A percentile compares a stretch with the other conserved stretches of the same genome.
Conservation (phyloP, 495 filamentous ascomycete genomes). For the Parathielavia hyrcaniae region DNA sequence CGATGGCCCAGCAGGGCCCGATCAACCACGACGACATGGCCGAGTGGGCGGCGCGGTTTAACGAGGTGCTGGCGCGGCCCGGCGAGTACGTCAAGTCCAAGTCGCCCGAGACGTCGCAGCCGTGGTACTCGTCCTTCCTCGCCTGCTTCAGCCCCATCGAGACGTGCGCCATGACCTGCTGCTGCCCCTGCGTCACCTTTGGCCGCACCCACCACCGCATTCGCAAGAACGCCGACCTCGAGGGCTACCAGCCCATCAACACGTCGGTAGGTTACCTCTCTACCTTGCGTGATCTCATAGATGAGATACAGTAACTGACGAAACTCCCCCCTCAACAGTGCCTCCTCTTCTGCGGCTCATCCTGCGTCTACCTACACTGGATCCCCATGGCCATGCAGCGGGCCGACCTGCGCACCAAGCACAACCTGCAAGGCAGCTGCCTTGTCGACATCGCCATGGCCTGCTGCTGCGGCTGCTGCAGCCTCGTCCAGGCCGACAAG, state of each 20-base stretch:
- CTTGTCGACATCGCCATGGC: constrained; percentile 33
- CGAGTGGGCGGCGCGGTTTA: constrained; percentile 33
- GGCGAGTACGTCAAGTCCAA: constrained; percentile 29
- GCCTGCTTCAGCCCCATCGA: constrained; percentile 38
- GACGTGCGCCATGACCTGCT: constrained; percentile 36
- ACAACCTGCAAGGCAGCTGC: constrained; percentile 40
- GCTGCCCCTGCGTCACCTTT: constrained; percentile 43
- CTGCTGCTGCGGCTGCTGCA: constrained; percentile 42
- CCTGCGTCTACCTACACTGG: constrained; percentile 32
- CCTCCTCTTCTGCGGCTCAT: constrained; percentile 32
- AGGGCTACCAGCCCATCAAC: constrained; percentile 42
- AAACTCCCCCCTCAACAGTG: constrained; percentile 19
- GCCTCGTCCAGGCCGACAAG: constrained; percentile 37
- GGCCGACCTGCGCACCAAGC: constrained; percentile 37
- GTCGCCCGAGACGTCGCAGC: constrained; percentile 26
- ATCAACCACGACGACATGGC: constrained; percentile 31
- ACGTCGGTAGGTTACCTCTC: constrained; percentile 30
- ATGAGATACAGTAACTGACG: not conserved
- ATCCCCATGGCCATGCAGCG: constrained; percentile 41
- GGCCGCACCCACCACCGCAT: constrained; percentile 44
- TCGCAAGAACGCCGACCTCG: constrained; percentile 33
- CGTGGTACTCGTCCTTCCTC: constrained; percentile 32
- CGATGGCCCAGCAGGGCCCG: constrained; percentile 13
- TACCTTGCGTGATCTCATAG: not conserved
- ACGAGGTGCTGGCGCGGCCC: constrained; percentile 30